Evolutionary conservation across 1,139 yeast genomes (phyloP), one percentile per base, ranked within the genome.

Genomic region (Geotrichum candidum): DNA sequence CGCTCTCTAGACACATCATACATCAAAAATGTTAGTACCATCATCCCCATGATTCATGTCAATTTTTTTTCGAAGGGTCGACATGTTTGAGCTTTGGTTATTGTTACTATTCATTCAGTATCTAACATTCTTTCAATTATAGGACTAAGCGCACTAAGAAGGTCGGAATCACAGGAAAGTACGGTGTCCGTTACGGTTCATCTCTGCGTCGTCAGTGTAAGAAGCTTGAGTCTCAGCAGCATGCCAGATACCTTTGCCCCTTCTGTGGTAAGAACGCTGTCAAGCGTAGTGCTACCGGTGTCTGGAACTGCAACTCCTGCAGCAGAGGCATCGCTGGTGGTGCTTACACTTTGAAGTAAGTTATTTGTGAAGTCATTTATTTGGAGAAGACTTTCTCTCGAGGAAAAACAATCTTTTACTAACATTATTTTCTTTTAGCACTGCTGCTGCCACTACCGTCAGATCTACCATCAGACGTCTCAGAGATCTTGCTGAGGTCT

Each of bases 181-280:
- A 90, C 88, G 99, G 98, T 90, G 97, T 94, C 84, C 92, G 99
- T 88, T 94, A 94, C 85, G 98, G 99, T 92, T 94, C 99, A 77
- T 95, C 99, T 73, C 87, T 94, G 82, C 92, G 99, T 89, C 92
- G 98, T 86, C 97, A 91, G 84, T 90, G 96, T 86, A 92, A 92
- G 88, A 94, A 94, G 87, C 85, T 95, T 83, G 99, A 95, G 84
- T 88, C 90, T 77, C 97, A 91, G 84, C 97, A 92, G 82, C 99
- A 94, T 84, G 90, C 99, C 77, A 90, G 90, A 80, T 95, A 94
- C 87, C 96, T 90, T 82, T 94, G 98, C 84, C 87, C 99, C 70
- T 94, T 94, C 97, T 94, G 99, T 84, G 99, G 99, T 82, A 94
- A 94, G 90, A 90, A 90, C 86, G 79, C 97, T 71, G 97, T 94